Evolutionary conservation across 768 basidiomycete species (phyloP).

Genomic region (Termitomyces sp.): DNA sequence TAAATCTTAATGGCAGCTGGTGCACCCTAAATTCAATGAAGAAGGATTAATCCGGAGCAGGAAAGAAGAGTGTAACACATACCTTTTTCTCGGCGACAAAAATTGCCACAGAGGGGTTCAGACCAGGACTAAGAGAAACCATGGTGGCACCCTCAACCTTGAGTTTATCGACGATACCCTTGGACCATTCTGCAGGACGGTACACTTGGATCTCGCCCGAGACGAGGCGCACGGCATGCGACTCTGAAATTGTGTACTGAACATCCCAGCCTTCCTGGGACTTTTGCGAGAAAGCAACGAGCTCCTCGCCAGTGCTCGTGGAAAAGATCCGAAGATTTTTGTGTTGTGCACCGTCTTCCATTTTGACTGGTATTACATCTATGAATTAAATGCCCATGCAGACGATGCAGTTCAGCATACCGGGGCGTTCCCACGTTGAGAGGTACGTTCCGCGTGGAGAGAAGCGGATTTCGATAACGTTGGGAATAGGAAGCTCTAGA

Average conservation of each 20-base stretch:
- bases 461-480: constrained; percentile 81
- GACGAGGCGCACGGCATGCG: constrained; percentile 78
- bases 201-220: constrained; percentile 81
- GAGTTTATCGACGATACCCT: constrained; percentile 77
- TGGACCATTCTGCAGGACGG: constrained; percentile 72
- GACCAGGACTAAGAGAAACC: constrained; percentile 73
- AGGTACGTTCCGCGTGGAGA: constrained; percentile 92
- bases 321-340: constrained; percentile 93
- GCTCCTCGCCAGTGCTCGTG: constrained; percentile 78
- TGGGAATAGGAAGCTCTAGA: constrained; percentile 67
- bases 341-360: constrained; percentile 87
- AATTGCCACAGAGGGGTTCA: constrained; percentile 85
- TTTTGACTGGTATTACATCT: constrained; percentile 48
- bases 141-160: constrained; percentile 78
- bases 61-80: constrained; percentile 10
- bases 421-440: constrained; percentile 92
- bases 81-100: constrained; percentile 95
- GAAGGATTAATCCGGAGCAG: neutral
- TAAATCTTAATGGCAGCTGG: constrained; percentile 88
- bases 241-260: constrained; percentile 87
- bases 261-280: constrained; percentile 87
- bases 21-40: constrained; percentile 49
- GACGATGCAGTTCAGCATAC: constrained; percentile 26
- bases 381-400: neutral
- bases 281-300: constrained; percentile 86